Conservation (phyloP, 371 early-diverging fungal species). For the Blakeslea trispora region DNA sequence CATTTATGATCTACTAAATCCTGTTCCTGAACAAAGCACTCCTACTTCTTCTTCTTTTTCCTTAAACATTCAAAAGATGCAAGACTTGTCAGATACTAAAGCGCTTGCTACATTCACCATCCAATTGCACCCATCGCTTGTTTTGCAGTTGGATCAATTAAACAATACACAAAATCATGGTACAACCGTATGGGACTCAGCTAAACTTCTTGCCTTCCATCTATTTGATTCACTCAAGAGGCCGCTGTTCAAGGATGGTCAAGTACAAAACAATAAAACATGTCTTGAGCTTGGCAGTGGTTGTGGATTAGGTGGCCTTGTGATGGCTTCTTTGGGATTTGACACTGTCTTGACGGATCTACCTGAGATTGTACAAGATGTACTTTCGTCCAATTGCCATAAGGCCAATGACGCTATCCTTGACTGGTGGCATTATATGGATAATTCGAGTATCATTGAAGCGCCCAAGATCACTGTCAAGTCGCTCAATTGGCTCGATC, state of each 20-base stretch:
- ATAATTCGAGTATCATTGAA: conserved; percentile 8
- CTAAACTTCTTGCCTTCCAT: conserved; percentile 34
- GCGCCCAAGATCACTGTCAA: conserved; percentile 26
- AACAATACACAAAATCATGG: conserved; percentile 43
- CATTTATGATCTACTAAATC: no score
- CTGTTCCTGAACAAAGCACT: background rate
- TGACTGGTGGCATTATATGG: conserved; percentile 34
- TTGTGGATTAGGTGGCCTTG: conserved; percentile 39
- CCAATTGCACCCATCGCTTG: conserved; percentile 20
- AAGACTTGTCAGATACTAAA: conserved; percentile 25
- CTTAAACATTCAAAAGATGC: conserved; percentile 1
- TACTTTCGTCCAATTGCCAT: conserved; percentile 22
- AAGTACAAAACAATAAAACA: conserved; percentile 21
- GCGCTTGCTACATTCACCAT: conserved; percentile 30
- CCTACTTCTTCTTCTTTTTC: background rate
- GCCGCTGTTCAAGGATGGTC: conserved; percentile 16
- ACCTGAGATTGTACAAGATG: conserved; percentile 30
- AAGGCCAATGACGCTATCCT: conserved; percentile 23
- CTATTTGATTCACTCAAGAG: conserved; percentile 32
- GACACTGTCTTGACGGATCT: conserved; percentile 40
- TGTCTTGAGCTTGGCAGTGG: conserved; percentile 47
- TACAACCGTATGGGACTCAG: conserved; percentile 46
- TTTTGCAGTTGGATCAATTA: conserved; percentile 29
- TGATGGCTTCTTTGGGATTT: conserved; percentile 39
- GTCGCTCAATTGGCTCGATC: conserved; percentile 36